Evolutionary conservation across 2,329 filamentous ascomycete genomes (phyloP).

Genomic region (Cladobotryum protrusum): DNA sequence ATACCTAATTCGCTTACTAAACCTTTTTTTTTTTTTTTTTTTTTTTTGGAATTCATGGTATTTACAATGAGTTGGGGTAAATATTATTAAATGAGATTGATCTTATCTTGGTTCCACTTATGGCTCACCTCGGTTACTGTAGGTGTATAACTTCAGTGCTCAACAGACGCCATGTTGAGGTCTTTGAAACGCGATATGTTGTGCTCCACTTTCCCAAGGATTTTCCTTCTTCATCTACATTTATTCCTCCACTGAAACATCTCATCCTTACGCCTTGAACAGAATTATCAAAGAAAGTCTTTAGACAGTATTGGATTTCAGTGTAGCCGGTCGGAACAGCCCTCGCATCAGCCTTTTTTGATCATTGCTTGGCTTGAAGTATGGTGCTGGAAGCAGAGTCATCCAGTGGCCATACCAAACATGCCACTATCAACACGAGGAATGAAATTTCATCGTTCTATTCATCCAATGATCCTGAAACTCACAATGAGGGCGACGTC

Average conservation of each 20-base stretch:
- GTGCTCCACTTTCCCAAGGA: no score
- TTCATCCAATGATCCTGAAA: not conserved
- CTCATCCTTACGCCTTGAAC: not conserved
- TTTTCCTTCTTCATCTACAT: not conserved
- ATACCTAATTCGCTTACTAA: no score
- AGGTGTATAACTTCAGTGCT: no score
- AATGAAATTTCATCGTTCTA: not conserved
- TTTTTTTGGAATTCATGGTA: no score
- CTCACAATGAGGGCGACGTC: constrained; percentile 25
- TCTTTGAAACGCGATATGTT: no score
- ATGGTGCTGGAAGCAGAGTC: constrained; percentile 7
- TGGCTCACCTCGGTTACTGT: no score
- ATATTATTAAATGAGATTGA: no score
- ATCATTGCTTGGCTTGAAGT: not conserved
- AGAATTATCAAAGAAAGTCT: not conserved
- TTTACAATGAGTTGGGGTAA: no score
- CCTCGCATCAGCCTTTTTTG: not conserved
- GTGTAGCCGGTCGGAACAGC: constrained; percentile 10
- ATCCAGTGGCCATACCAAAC: constrained; percentile 8
- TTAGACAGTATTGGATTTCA: not conserved
- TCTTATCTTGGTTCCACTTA: no score
- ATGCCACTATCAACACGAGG: not conserved
- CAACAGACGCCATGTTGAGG: no score
- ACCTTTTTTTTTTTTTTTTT: no score
- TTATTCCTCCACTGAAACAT: not conserved